phyloP scores from a whole-genome alignment of 495 filamentous ascomycete genomes.

The Acidomyces sp. region DNA sequence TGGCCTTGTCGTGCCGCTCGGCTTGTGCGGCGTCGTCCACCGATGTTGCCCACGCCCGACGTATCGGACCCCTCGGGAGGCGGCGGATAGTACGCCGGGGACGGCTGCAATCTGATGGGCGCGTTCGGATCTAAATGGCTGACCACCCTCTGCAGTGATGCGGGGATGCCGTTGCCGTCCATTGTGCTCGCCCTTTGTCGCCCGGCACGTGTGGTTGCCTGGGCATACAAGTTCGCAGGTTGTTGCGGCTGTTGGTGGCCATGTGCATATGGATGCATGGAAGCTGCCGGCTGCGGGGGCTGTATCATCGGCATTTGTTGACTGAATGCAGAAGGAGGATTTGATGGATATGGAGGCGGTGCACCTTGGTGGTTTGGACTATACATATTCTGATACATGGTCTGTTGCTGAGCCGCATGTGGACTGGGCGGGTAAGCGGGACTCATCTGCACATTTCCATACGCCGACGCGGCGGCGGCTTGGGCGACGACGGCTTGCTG shows the following conservation, averaged over 20 bases:
- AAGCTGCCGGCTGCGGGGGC: constrained; percentile 7
- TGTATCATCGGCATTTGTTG: constrained; percentile 14
- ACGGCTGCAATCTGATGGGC: constrained; percentile 87
- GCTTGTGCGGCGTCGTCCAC: constrained; percentile 63
- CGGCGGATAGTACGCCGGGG: constrained; percentile 93
- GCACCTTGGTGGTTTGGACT: constrained; percentile 49
- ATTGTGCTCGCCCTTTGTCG: constrained; percentile 90
- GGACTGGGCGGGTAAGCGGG: constrained; percentile 16
- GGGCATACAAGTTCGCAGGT: constrained; percentile 60
- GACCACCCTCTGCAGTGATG: constrained; percentile 87
- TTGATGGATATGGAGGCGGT: constrained; percentile 58
- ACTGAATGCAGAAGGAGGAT: constrained; percentile 23
- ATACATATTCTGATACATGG: constrained; percentile 48
- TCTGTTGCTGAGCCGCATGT: constrained; percentile 28
- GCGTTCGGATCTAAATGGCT: constrained; percentile 92
- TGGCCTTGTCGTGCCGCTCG: constrained; percentile 39
- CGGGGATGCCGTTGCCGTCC: constrained; percentile 87
- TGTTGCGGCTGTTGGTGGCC: constrained; percentile 52
- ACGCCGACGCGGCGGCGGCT: constrained; percentile 6
- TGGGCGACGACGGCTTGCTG: constrained; percentile 34
- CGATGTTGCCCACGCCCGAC: constrained; percentile 40
- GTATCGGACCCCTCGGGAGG: constrained; percentile 76
- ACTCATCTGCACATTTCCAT: constrained; percentile 16
- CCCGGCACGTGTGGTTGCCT: constrained; percentile 67
- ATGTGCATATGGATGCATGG: constrained; percentile 20